Evolutionary conservation across 129 eudicot genomes (phyloP).

Genomic region (Cynara cardunculus): DNA sequence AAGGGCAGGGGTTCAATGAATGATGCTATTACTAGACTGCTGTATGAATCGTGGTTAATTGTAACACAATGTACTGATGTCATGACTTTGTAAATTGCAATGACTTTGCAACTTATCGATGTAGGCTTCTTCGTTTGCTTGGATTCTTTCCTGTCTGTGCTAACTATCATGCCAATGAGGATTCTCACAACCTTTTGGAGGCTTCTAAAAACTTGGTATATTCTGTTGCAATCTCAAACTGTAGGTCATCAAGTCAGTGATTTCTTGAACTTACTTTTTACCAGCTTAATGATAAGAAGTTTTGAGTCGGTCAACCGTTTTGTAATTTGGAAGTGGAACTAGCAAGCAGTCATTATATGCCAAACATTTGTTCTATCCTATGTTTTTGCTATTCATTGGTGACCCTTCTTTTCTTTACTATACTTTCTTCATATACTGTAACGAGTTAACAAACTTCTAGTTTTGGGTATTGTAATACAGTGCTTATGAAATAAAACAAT

Average conservation of each 20-base stretch:
- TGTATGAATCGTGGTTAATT: neutral
- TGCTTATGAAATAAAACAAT: neutral
- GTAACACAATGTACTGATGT: neutral
- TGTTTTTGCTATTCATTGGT: neutral
- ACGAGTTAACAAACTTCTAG: neutral
- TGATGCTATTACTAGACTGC: neutral
- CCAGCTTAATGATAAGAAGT: neutral
- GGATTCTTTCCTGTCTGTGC: conserved; percentile 81
- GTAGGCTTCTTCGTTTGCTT: conserved; percentile 88
- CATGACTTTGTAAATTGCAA: neutral
- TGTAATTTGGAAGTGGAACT: neutral
- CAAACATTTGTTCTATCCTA: too few relatives aligned
- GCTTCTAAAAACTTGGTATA: conserved; percentile 63
- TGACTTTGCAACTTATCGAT: conserved; percentile 70
- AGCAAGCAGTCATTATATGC: neutral
- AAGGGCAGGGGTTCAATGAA: neutral
- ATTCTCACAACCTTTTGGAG: conserved; percentile 56
- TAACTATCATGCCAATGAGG: conserved; percentile 92
- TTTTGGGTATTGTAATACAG: too few relatives aligned
- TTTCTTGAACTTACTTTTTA: neutral
- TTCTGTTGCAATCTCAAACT: conserved; percentile 11
- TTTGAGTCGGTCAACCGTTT: neutral
- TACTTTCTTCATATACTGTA: neutral
- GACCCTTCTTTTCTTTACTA: neutral
- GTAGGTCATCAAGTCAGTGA: neutral